Evolutionary conservation across 768 basidiomycete species (phyloP).

Genomic region (Pulveroboletus sp.): DNA sequence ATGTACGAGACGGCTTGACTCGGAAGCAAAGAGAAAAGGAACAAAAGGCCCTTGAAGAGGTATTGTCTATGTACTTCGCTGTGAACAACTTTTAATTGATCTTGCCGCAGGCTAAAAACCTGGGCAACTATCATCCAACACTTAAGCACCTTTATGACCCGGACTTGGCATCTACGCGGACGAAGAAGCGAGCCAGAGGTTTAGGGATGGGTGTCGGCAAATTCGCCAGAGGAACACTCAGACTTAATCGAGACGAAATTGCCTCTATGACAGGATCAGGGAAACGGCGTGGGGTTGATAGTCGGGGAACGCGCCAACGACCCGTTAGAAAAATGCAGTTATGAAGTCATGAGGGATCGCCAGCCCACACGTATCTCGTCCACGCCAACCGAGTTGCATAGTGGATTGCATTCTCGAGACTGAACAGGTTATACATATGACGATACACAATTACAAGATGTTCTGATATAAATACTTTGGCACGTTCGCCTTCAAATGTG

Average conservation of each 20-base stretch:
- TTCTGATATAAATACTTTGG: constrained; percentile 4
- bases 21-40: constrained; percentile 59
- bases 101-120: constrained; percentile 63
- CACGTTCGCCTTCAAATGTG: constrained; percentile 20
- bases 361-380: not conserved
- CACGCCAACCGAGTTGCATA: not conserved
- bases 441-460: constrained; percentile 1
- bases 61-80: constrained; percentile 29
- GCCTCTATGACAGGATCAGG: constrained; percentile 30
- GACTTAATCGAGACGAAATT: constrained; percentile 63
- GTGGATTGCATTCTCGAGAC: constrained; percentile 4
- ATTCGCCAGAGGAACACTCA: constrained; percentile 67
- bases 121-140: constrained; percentile 82
- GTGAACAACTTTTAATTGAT: constrained; percentile 2
- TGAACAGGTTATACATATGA: not conserved
- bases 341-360: not conserved
- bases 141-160: constrained; percentile 66
- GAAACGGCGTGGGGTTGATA: constrained; percentile 2
- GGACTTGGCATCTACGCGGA: constrained; percentile 21
- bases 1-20: constrained; percentile 65
- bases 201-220: constrained; percentile 78
- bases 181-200: constrained; percentile 58
- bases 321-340: constrained; percentile 3
- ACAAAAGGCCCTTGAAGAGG: constrained; percentile 64
- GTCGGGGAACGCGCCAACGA: constrained; percentile 2